These are phyloP conservation scores for Trichoderma afroharzianum DNA, from an alignment of 2,329 filamentous ascomycete genomes.

Conservation along the genomic window DNA sequence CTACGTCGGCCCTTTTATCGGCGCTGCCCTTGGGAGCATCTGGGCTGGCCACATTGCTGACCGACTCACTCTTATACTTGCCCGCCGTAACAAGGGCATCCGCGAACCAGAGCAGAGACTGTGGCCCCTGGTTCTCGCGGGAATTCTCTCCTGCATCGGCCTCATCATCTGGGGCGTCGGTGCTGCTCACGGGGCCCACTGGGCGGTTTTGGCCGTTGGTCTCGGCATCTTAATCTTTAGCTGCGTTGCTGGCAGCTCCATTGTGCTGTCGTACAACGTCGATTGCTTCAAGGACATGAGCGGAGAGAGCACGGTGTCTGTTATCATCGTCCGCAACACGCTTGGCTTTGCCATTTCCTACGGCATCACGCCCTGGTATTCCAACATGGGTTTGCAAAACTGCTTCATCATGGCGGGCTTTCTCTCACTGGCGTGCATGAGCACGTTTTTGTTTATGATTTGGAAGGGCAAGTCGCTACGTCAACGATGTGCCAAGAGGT, in stretches of 20 bases:
- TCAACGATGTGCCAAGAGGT: neutral
- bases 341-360: neutral
- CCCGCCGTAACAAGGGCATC: conserved; percentile 34
- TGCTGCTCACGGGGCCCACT: conserved; percentile 30
- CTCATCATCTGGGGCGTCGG: conserved; percentile 49
- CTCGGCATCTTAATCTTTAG: conserved; percentile 23
- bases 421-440: neutral
- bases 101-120: conserved; percentile 35
- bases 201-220: conserved; percentile 33
- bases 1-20: conserved; percentile 27
- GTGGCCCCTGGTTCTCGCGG: conserved; percentile 31
- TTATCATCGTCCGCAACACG: neutral
- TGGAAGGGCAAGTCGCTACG: neutral
- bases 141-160: conserved; percentile 38
- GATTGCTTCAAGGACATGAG: neutral
- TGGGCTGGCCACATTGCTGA: conserved; percentile 29
- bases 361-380: neutral
- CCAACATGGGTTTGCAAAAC: neutral
- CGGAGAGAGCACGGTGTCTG: neutral
- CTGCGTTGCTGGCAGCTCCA: neutral
- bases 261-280: neutral
- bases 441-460: neutral
- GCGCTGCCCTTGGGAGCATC: conserved; percentile 1
- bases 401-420: neutral
- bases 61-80: conserved; percentile 29